Evolutionary conservation across 805 yeast genomes (phyloP).

Genomic region (Spathaspora gorwiae): DNA sequence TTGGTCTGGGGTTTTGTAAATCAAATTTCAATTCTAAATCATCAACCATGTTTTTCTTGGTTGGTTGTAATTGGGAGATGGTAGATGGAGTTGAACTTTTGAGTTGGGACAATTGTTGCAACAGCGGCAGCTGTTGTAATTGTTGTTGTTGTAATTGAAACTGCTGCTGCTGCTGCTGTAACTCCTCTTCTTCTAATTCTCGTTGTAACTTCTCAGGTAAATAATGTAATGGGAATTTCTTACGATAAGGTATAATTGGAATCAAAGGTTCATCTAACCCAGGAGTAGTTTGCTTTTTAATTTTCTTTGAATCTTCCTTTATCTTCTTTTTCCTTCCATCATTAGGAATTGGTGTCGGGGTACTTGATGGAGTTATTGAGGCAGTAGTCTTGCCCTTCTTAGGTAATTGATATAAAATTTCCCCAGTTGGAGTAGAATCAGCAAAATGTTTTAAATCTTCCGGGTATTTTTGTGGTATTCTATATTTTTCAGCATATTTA

Average conservation of each 20-base stretch:
- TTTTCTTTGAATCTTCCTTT: conserved; percentile 5
- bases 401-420: conserved; percentile 14
- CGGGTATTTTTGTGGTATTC: conserved; percentile 61
- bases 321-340: neutral
- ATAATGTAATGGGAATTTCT: conserved; percentile 28
- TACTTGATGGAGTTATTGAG: neutral
- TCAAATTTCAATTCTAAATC: conserved; percentile 29
- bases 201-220: conserved; percentile 20
- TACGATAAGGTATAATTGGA: conserved; percentile 6
- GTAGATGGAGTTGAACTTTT: conserved; percentile 2
- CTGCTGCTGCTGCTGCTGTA: neutral
- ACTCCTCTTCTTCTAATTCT: conserved; percentile 13
- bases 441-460: conserved; percentile 44
- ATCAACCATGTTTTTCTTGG: conserved; percentile 25
- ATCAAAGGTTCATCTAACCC: conserved; percentile 1
- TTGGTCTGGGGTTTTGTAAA: conserved; percentile 26
- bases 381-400: conserved; percentile 1
- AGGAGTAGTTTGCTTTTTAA: neutral
- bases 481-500: conserved; percentile 64
- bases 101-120: conserved; percentile 1
- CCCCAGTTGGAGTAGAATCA: conserved; percentile 29
- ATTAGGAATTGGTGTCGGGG: neutral
- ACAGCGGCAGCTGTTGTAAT: too few relatives aligned
- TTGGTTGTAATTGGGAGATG: conserved; percentile 19
- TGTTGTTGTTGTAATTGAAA: neutral